phyloP scores from a whole-genome alignment of 2,329 filamentous ascomycete genomes.

The Colletotrichum scovillei region DNA sequence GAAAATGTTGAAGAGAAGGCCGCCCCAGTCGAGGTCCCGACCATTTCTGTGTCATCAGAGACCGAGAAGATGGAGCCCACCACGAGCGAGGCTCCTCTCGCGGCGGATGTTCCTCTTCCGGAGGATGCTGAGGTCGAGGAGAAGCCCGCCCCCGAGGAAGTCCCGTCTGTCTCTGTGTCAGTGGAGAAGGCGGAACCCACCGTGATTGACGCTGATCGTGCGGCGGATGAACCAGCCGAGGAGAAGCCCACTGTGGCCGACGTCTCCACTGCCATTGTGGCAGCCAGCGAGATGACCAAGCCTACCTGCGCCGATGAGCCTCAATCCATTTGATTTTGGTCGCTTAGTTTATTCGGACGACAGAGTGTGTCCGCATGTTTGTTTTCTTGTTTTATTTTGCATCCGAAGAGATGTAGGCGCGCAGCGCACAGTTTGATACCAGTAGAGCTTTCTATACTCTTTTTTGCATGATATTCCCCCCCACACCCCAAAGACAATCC shows the following conservation, averaged over 20 bases:
- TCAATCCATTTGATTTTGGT: not conserved
- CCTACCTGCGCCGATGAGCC: not conserved
- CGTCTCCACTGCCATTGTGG: too few relatives aligned
- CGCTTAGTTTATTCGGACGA: not conserved
- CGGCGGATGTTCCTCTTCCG: not conserved
- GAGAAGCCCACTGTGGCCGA: too few relatives aligned
- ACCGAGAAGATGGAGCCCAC: not conserved
- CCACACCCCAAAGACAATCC: not conserved
- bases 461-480: not conserved
- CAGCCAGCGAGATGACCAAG: not conserved
- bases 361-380: not conserved
- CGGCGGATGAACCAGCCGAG: too few relatives aligned
- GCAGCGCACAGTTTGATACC: not conserved
- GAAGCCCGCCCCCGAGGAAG: not conserved
- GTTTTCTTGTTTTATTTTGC: not conserved
- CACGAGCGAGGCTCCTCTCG: not conserved
- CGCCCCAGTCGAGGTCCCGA: too few relatives aligned
- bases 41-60: too few relatives aligned
- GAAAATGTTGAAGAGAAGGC: too few relatives aligned
- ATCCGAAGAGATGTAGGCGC: slow-evolving; percentile 9
- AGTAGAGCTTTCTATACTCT: not conserved
- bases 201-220: too few relatives aligned
- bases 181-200: not conserved
- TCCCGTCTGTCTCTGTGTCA: slow-evolving; percentile 16
- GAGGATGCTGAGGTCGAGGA: slow-evolving; percentile 5